Evolutionary conservation across 108 stramenopile genomes (phyloP).

Genomic region (Seminavis robusta): DNA sequence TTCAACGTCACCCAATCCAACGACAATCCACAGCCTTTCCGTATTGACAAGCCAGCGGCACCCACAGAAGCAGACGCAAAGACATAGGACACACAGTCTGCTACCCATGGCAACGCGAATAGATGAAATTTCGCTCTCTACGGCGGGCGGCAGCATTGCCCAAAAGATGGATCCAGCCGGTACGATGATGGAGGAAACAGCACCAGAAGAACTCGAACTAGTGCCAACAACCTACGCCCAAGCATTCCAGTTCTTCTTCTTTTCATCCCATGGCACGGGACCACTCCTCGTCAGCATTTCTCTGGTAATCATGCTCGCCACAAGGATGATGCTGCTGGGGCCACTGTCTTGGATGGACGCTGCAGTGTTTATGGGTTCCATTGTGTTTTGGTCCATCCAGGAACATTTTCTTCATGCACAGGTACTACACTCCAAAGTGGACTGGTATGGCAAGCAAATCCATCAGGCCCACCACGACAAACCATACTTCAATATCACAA

Average conservation of each 20-base stretch:
- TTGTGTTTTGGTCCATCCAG: constrained; percentile 62
- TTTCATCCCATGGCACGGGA: constrained; percentile 14
- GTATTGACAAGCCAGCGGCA: no score
- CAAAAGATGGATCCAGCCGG: no score
- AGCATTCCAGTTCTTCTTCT: constrained; percentile 26
- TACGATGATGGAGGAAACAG: no score
- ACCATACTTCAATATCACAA: constrained; percentile 55
- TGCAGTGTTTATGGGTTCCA: constrained; percentile 18
- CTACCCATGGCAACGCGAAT: no score
- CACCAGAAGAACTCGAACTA: no score
- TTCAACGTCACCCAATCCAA: no score
- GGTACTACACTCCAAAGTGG: constrained; percentile 45
- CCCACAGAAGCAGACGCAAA: no score
- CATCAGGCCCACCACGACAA: constrained; percentile 59
- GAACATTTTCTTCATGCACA: constrained; percentile 54
- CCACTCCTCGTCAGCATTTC: constrained; percentile 33
- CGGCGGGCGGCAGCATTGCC: no score
- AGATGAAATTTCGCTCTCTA: no score
- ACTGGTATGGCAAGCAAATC: constrained; percentile 66
- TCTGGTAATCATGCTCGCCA: constrained; percentile 15
- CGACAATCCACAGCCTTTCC: no score
- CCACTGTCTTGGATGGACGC: constrained; percentile 18
- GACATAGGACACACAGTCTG: no score
- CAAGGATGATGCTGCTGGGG: constrained; percentile 12
- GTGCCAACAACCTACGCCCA: constrained; percentile 30